phyloP scores from a whole-genome alignment of 2,329 filamentous ascomycete species.

The Zasmidium angulare region DNA sequence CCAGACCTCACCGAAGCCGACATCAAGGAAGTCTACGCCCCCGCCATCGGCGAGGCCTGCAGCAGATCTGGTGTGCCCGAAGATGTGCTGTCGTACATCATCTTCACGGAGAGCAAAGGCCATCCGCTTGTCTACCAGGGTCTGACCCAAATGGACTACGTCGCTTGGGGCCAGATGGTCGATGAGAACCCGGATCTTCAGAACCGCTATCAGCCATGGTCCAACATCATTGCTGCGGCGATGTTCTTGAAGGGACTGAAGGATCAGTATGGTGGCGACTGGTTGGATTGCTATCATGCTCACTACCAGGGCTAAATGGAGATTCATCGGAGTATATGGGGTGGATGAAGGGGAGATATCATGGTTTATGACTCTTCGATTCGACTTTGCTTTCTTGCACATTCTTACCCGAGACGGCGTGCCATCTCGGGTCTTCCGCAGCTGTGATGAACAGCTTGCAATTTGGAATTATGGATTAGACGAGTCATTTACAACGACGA shows the following conservation, averaged over 20 bases:
- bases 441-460: no score
- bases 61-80: conserved; percentile 12
- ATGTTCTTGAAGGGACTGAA: neutral
- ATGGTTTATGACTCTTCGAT: no score
- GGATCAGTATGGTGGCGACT: neutral
- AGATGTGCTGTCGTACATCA: conserved; percentile 15
- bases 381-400: no score
- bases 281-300: neutral
- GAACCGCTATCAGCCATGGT: conserved; percentile 1
- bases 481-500: no score
- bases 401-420: no score
- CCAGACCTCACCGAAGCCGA: conserved; percentile 18
- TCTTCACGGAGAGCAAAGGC: conserved; percentile 18
- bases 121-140: conserved; percentile 12
- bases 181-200: neutral
- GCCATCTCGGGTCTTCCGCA: no score
- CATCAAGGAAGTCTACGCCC: conserved; percentile 14
- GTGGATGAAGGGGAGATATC: no score
- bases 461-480: no score
- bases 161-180: conserved; percentile 1
- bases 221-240: conserved; percentile 6
- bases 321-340: no score
- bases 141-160: conserved; percentile 5
- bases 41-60: conserved; percentile 11
- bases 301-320: neutral